A percentile compares a stretch with the other conserved stretches of the same genome.
Conservation (phyloP, 2,329 filamentous ascomycete genomes). For the Arthroderma sp. region DNA sequence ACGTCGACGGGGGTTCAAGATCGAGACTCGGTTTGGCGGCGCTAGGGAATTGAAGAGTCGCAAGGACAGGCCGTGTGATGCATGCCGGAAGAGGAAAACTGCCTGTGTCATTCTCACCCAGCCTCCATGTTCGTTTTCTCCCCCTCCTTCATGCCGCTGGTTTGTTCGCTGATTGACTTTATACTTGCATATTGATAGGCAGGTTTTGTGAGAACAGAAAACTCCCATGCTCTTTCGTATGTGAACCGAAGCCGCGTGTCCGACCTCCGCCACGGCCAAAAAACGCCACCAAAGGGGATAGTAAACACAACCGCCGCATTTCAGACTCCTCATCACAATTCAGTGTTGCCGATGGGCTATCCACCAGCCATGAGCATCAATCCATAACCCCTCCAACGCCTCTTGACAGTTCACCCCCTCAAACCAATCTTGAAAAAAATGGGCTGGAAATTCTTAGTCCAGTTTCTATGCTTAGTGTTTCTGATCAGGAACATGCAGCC, state of each 20-base stretch:
- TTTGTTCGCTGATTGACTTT: background rate
- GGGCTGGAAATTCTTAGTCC: background rate
- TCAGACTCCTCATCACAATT: too few species aligned
- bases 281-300: too few species aligned
- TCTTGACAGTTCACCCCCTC: background rate
- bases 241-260: background rate
- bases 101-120: constrained; percentile 2
- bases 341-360: too few species aligned
- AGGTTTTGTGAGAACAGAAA: constrained; percentile 1
- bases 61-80: constrained; percentile 2
- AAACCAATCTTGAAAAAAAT: background rate
- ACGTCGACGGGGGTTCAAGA: constrained; percentile 1
- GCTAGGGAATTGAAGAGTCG: constrained; percentile 1
- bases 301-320: too few species aligned
- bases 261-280: background rate
- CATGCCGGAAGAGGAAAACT: constrained; percentile 1
- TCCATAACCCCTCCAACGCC: background rate
- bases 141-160: background rate
- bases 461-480: constrained; percentile 1
- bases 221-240: background rate
- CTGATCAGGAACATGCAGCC: background rate
- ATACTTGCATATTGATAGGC: background rate
- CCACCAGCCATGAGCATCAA: too few species aligned
- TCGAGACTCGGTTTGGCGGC: constrained; percentile 3
- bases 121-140: background rate